These are phyloP conservation scores for Plasmodium sp. DNA, from an alignment of 169 alveolate species.

Conservation along the genomic window DNA sequence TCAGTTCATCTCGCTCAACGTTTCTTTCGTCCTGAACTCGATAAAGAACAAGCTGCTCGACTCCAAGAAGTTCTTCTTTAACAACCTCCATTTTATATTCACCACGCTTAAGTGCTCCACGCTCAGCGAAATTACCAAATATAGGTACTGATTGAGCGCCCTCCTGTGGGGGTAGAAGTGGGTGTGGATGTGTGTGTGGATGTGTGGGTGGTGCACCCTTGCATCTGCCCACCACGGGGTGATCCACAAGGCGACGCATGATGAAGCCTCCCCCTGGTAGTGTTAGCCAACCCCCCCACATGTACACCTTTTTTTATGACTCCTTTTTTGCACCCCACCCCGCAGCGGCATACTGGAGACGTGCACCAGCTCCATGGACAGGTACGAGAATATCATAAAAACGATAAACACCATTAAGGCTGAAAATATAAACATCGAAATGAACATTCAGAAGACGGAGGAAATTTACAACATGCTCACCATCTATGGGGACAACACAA, in stretches of 20 bases:
- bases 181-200: too few relatives aligned
- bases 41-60: constrained; percentile 43
- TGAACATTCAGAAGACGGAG: constrained; percentile 71
- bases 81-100: constrained; percentile 58
- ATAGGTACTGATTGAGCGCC: constrained; percentile 15
- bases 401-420: constrained; percentile 66
- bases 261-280: background rate
- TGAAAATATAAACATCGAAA: constrained; percentile 67
- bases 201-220: background rate
- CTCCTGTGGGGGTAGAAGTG: background rate
- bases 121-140: constrained; percentile 47
- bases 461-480: constrained; percentile 63
- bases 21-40: constrained; percentile 59
- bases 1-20: constrained; percentile 58
- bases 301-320: background rate
- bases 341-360: constrained; percentile 46
- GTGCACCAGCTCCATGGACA: constrained; percentile 59
- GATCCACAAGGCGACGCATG: background rate
- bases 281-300: background rate
- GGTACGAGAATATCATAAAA: constrained; percentile 69
- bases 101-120: constrained; percentile 63
- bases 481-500: constrained; percentile 45
- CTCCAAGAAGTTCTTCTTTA: constrained; percentile 63
- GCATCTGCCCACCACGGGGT: background rate
- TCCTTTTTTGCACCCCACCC: background rate